Percentiles rank a stretch among this genome's conserved stretches.
Conservation (phyloP, 192 early-diverging fungal genomes). For the Coemansia pectinata region DNA sequence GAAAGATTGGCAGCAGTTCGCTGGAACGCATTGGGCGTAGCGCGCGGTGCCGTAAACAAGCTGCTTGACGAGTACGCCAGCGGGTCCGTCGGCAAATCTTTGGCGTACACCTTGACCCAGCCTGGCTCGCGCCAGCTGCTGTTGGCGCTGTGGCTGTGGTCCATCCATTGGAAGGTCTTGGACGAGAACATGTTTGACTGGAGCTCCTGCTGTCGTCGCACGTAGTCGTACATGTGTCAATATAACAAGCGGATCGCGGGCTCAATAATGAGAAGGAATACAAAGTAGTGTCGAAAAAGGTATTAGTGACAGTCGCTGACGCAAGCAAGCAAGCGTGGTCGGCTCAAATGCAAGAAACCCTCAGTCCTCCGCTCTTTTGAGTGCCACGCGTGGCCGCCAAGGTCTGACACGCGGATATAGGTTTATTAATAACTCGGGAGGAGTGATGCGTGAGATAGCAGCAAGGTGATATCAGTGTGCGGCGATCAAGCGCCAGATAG, state of each 20-base stretch:
- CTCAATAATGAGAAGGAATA: neutral
- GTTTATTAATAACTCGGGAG: neutral
- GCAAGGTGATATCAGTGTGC: neutral
- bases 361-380: neutral
- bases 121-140: conserved; percentile 29
- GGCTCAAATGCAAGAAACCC: neutral
- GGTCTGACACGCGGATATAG: neutral
- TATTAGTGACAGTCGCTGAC: neutral
- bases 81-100: conserved; percentile 26
- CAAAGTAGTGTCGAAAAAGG: neutral
- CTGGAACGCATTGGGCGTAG: conserved; percentile 24
- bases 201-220: conserved; percentile 55
- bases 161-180: conserved; percentile 57
- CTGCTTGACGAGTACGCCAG: conserved; percentile 49
- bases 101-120: conserved; percentile 36
- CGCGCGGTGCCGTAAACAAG: conserved; percentile 23
- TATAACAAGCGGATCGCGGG: neutral
- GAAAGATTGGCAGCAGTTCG: conserved; percentile 34
- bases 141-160: neutral
- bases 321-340: neutral
- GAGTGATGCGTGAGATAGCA: neutral
- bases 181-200: conserved; percentile 40
- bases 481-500: neutral
- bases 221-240: conserved; percentile 50
- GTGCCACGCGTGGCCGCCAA: neutral